phyloP scores from a whole-genome alignment of 305 asterid species.

The Ajuga reptans region DNA sequence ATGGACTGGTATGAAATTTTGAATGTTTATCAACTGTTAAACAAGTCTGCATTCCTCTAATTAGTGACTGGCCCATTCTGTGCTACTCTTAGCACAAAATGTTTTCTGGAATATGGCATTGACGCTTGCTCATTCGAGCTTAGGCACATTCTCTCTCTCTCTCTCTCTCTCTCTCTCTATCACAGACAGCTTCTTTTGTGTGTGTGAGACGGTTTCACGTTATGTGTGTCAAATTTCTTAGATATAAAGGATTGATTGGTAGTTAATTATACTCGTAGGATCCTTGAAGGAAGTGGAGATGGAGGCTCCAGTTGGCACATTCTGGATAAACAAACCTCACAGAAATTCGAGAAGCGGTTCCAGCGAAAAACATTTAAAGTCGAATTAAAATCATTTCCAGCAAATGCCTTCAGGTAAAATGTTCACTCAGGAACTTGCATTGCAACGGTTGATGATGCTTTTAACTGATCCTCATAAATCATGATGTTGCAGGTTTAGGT shows the following conservation, averaged over 20 bases:
- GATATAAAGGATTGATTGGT: background rate
- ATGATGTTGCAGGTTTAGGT: slow-evolving; percentile 54
- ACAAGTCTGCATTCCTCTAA: too few species aligned
- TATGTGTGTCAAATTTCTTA: background rate
- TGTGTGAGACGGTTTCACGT: background rate
- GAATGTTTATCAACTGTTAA: background rate
- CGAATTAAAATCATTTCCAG: slow-evolving; percentile 38
- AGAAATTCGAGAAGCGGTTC: slow-evolving; percentile 62
- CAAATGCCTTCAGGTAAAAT: slow-evolving; percentile 81
- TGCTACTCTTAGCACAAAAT: background rate
- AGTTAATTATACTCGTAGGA: slow-evolving; percentile 42
- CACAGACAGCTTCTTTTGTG: background rate
- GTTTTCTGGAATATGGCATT: background rate
- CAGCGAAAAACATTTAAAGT: slow-evolving; percentile 57
- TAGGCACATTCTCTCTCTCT: background rate
- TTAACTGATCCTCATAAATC: background rate
- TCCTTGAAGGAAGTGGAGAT: slow-evolving; percentile 81
- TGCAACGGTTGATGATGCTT: background rate
- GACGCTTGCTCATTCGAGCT: background rate
- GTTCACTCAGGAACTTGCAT: slow-evolving; percentile 4
- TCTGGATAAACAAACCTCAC: slow-evolving; percentile 58
- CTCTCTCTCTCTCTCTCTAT: too few species aligned
- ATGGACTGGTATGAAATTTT: slow-evolving; percentile 64
- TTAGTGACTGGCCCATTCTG: too few species aligned
- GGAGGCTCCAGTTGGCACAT: slow-evolving; percentile 73